Evolutionary conservation across 225 moss, liverwort and hornwort species (phyloP), one percentile per base, ranked within the genome.

Genomic region (Asterella californica): DNA sequence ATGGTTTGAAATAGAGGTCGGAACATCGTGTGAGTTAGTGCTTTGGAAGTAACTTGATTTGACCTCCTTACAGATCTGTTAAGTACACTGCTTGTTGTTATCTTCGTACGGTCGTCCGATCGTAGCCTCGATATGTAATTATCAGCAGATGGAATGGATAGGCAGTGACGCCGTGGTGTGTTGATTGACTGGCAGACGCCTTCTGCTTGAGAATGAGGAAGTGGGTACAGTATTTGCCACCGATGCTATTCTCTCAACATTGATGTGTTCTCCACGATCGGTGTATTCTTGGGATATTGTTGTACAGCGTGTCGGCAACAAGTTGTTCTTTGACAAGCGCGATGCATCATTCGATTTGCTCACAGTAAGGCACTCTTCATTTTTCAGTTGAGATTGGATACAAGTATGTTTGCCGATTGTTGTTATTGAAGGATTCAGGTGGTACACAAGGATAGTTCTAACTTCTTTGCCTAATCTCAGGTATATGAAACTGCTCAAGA

Each of bases 201-300:
- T 97, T 75, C 88, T 94, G 33, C 76, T 97, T 84, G 94, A 99
- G 80, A 93, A 93, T 60, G 94, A 99, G 80, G 93, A 99, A 78
- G 91, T 95, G 37, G 97, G 94, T 30, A 95, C 95, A 21, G 95
- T 99, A 25, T 99, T 99, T 73, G 97, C 97, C 42, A 99, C 97
- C 10, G 97, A 99, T 85, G 92, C 95, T n/a, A 95, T 99, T 65
- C 82, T 99, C 53, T 92, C 99, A 32, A 93, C 93, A 17, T 88
- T 99, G 15, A 99, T 99, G 99, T 99, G 99, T 75, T 90, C 99
- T 34, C 95, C 99, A 22, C 88, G 99, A 66, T 99, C 99, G 15
- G 87, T 99, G 77, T 99, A 99, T 76, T 99, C 99, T 5, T 99
- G 99, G 99, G 99, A 99, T 82, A 99, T 95, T 48, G 99, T 99